Evolutionary conservation across 1,284 basidiomycete genomes (phyloP).

Genomic region (Fomitopsis pinicola): DNA sequence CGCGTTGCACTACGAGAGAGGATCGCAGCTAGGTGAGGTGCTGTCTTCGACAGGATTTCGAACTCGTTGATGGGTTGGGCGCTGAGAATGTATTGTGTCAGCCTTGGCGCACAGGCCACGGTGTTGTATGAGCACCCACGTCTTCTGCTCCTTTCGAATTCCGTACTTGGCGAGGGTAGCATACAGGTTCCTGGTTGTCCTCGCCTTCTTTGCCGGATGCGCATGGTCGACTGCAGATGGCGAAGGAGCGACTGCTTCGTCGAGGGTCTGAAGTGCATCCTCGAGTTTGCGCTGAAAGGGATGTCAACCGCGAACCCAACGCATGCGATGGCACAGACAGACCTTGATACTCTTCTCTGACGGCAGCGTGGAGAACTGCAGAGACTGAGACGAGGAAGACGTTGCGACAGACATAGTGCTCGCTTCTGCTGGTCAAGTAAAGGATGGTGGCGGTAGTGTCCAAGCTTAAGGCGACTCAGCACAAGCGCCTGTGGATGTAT

Average conservation of each 20-base stretch:
- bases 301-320: constrained; percentile 13
- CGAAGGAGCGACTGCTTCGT: constrained; percentile 46
- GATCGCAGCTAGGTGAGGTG: constrained; percentile 66
- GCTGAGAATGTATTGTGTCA: constrained; percentile 14
- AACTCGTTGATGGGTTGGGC: constrained; percentile 16
- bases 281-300: constrained; percentile 61
- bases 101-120: background rate
- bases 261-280: constrained; percentile 63
- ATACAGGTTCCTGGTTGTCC: constrained; percentile 59
- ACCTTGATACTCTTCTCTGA: constrained; percentile 22
- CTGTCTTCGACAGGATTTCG: constrained; percentile 43
- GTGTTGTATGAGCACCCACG: constrained; percentile 33
- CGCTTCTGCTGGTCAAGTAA: background rate
- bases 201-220: constrained; percentile 46
- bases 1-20: constrained; percentile 56
- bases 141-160: constrained; percentile 45
- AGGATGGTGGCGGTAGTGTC: background rate
- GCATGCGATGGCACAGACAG: constrained; percentile 6
- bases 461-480: background rate
- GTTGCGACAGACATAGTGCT: background rate
- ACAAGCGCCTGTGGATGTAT: background rate
- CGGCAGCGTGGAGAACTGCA: background rate
- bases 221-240: constrained; percentile 32
- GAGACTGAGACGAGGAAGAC: background rate
- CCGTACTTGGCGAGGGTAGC: constrained; percentile 74